These are phyloP conservation scores for Ceratocystis variospora DNA, from an alignment of 2,329 filamentous ascomycete species.

Conservation along the genomic window DNA sequence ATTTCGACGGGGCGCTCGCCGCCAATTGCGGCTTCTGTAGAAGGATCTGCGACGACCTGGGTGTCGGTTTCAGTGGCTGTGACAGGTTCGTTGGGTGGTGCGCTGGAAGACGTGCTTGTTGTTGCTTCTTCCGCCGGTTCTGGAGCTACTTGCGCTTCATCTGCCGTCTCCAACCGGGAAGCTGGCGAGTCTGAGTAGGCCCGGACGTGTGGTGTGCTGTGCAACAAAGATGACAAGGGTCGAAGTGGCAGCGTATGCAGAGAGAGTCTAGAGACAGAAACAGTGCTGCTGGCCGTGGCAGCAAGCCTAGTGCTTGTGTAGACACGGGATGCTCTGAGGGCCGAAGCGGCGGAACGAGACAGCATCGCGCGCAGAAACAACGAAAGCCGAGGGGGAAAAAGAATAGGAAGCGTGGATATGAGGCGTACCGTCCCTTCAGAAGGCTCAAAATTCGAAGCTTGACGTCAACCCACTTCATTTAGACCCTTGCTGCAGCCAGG, in stretches of 20 bases:
- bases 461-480: constrained; percentile 12
- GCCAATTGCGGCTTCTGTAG: background rate
- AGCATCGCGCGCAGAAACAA: background rate
- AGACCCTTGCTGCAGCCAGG: background rate
- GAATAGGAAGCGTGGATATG: background rate
- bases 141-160: background rate
- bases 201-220: background rate
- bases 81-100: background rate
- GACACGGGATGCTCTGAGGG: background rate
- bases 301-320: background rate
- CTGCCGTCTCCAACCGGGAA: background rate
- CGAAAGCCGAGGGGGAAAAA: too few relatives aligned
- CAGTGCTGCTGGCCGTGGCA: background rate
- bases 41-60: background rate
- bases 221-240: background rate
- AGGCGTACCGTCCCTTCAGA: background rate
- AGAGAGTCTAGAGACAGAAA: background rate
- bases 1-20: background rate
- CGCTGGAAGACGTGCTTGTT: too few relatives aligned
- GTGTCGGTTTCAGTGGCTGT: background rate
- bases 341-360: background rate
- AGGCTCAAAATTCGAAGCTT: background rate
- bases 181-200: background rate
- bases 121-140: background rate
- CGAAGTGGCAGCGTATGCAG: background rate